Evolutionary conservation across 2,329 filamentous ascomycete species (phyloP).

Genomic region (Colletotrichum gloeosporioides): DNA sequence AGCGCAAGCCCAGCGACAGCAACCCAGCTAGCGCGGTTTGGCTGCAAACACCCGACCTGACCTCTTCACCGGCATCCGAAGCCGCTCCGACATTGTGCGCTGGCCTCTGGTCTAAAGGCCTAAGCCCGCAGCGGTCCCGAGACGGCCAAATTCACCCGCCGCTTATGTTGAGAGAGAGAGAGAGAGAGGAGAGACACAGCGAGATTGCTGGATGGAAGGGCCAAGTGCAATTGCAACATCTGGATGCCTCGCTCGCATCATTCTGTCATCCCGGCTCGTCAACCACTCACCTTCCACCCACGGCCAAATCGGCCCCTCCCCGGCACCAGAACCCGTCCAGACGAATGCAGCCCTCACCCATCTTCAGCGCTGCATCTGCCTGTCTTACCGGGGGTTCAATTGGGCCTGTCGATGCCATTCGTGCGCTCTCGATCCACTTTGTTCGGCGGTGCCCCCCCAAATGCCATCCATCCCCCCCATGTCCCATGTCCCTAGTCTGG

Average conservation of each 20-base stretch:
- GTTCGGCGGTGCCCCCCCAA: neutral
- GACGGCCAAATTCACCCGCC: neutral
- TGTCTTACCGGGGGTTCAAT: neutral
- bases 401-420: neutral
- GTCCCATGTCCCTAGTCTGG: neutral
- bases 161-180: neutral
- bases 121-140: conserved; percentile 9
- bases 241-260: conserved; percentile 11
- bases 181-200: neutral
- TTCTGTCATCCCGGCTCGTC: neutral
- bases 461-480: neutral
- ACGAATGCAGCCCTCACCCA: neutral
- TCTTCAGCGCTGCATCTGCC: neutral
- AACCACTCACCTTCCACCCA: neutral
- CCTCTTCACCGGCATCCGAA: neutral
- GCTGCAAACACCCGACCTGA: conserved; percentile 1
- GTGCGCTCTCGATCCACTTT: neutral
- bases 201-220: neutral
- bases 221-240: neutral
- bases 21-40: neutral
- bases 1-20: neutral
- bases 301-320: neutral
- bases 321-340: neutral
- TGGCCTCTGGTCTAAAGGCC: neutral
- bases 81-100: neutral